phyloP scores from a whole-genome alignment of 2,329 filamentous ascomycete genomes.

The Ceratocystis papillata region DNA sequence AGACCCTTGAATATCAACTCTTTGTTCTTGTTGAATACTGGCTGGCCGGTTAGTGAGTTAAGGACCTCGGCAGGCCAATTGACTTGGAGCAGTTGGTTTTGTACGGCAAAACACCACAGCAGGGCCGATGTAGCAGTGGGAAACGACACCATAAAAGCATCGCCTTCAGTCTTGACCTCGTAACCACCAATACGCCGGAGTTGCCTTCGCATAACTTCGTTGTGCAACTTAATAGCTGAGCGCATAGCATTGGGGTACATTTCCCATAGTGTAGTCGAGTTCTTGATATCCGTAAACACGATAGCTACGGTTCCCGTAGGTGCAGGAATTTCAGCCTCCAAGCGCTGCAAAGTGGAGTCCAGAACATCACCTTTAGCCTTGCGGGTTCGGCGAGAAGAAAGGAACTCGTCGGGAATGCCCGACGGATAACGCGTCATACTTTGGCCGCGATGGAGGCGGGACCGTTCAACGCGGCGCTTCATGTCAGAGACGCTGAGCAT shows the following conservation, averaged over 20 bases:
- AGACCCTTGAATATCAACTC: constrained; percentile 86
- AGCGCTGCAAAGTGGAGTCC: constrained; percentile 74
- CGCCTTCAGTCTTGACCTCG: constrained; percentile 98
- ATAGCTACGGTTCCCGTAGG: constrained; percentile 85
- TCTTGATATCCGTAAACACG: constrained; percentile 98
- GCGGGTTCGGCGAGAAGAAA: constrained; percentile 54
- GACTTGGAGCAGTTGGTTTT: constrained; percentile 75
- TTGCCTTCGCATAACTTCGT: constrained; percentile 90
- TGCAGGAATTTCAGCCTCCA: constrained; percentile 83
- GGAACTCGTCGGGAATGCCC: constrained; percentile 53
- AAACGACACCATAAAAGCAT: constrained; percentile 99
- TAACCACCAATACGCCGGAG: constrained; percentile 89
- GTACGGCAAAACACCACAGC: constrained; percentile 92
- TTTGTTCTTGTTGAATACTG: constrained; percentile 70
- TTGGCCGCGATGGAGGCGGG: constrained; percentile 60
- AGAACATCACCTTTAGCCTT: constrained; percentile 54
- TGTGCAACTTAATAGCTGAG: constrained; percentile 93
- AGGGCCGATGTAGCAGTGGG: constrained; percentile 89
- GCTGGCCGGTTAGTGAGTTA: constrained; percentile 72
- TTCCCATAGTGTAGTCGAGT: constrained; percentile 92
- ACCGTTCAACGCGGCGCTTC: constrained; percentile 68
- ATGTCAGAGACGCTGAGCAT: constrained; percentile 87
- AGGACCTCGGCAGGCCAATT: constrained; percentile 90
- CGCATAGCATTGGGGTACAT: constrained; percentile 91
- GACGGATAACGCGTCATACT: constrained; percentile 79